These are phyloP conservation scores for Ceratobasidium sp. DNA, from an alignment of 1,284 basidiomycete genomes.

Conservation along the genomic window DNA sequence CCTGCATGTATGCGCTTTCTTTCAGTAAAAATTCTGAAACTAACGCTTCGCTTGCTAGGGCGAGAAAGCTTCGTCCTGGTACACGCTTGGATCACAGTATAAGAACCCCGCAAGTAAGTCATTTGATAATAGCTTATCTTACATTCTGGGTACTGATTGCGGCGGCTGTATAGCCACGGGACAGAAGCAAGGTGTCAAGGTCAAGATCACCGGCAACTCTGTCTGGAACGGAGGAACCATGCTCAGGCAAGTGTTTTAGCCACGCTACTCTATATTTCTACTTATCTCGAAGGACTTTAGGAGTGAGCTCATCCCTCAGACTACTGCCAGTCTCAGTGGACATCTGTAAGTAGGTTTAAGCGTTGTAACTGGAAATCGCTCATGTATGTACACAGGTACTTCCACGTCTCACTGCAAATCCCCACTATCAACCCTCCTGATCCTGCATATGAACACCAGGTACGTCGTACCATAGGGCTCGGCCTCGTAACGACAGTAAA, in stretches of 20 bases:
- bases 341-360: constrained; percentile 54
- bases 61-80: constrained; percentile 56
- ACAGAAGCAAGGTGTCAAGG: constrained; percentile 35
- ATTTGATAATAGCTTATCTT: too few relatives aligned
- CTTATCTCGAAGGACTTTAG: background rate
- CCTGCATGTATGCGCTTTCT: constrained; percentile 17
- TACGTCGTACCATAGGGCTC: too few relatives aligned
- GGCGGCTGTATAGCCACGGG: constrained; percentile 2
- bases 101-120: constrained; percentile 65
- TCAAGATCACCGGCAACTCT: constrained; percentile 36
- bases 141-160: background rate
- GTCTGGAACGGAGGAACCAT: constrained; percentile 38
- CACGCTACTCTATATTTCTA: background rate
- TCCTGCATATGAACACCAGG: constrained; percentile 66
- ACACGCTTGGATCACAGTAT: constrained; percentile 63
- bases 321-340: constrained; percentile 67
- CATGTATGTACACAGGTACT: background rate
- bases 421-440: constrained; percentile 26
- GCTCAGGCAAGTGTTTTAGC: constrained; percentile 12
- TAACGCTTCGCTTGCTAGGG: constrained; percentile 56
- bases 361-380: background rate
- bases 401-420: constrained; percentile 33
- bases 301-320: constrained; percentile 68
- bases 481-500: too few relatives aligned
- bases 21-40: background rate